A percentile compares a stretch with the other conserved stretches of the same genome.
Evolutionary conservation across 345 rosid genomes (phyloP).

Genomic region (Clausena lansium): DNA sequence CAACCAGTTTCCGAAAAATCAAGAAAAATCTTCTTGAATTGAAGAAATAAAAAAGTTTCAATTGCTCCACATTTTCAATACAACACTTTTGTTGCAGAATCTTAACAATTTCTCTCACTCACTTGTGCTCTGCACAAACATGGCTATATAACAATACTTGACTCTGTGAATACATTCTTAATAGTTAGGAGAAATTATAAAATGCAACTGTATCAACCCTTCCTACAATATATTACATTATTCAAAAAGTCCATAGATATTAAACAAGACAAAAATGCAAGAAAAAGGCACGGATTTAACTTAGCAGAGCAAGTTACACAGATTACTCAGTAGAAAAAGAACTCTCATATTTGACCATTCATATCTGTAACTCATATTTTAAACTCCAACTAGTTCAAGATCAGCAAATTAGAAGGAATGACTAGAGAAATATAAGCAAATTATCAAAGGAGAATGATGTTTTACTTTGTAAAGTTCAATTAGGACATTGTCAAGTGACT

Average conservation of each 20-base stretch:
- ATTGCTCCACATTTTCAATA: not conserved
- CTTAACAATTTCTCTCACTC: not conserved
- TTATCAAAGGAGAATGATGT: not conserved
- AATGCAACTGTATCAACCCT: not conserved
- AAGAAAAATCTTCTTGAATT: not conserved
- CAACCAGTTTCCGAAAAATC: not conserved
- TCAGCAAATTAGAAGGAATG: not conserved
- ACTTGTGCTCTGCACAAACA: not conserved
- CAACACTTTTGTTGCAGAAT: not conserved
- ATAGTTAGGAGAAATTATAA: not conserved
- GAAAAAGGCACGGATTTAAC: too few relatives aligned
- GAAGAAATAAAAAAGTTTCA: not conserved
- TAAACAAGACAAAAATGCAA: not conserved
- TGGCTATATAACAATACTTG: not conserved
- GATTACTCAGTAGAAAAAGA: not conserved
- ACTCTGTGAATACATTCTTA: not conserved
- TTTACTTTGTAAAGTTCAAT: slow-evolving; percentile 77
- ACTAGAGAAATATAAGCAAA: not conserved
- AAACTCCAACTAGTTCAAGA: not conserved
- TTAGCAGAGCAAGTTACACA: not conserved
- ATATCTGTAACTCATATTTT: not conserved
- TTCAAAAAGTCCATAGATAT: not conserved
- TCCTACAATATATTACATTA: not conserved
- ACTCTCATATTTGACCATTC: not conserved
- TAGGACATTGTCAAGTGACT: slow-evolving; percentile 68